A percentile compares a stretch with the other conserved stretches of the same genome.
phyloP scores from a whole-genome alignment of 768 basidiomycete genomes.

The Termitomyces sp. region DNA sequence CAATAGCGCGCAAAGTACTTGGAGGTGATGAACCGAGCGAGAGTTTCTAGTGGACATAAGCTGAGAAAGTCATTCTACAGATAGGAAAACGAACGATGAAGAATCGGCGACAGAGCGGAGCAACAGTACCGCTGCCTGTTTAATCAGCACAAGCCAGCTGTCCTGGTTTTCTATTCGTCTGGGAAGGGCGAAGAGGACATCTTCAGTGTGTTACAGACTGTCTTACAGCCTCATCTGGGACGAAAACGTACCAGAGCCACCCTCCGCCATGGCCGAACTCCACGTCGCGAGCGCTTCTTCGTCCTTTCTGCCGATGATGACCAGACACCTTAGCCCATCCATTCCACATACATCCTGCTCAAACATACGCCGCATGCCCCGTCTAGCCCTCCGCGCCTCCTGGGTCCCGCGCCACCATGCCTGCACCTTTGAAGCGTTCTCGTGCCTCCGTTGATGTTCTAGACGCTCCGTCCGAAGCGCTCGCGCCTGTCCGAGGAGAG shows the following conservation, averaged over 20 bases:
- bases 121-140: conserved; percentile 41
- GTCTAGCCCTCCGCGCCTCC: conserved; percentile 35
- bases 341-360: conserved; percentile 46
- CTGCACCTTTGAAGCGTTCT: conserved; percentile 58
- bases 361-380: conserved; percentile 43
- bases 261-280: conserved; percentile 30
- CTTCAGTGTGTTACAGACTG: conserved; percentile 20
- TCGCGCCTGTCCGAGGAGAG: conserved; percentile 60
- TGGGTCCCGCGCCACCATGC: conserved; percentile 59
- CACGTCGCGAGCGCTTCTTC: conserved; percentile 40
- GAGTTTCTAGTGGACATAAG: conserved; percentile 33
- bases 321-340: conserved; percentile 57
- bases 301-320: conserved; percentile 49
- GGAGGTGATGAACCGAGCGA: conserved; percentile 40
- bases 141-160: conserved; percentile 62
- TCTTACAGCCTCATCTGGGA: not conserved
- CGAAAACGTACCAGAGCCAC: conserved; percentile 23
- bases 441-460: conserved; percentile 47
- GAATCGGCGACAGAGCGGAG: conserved; percentile 43
- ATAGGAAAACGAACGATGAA: conserved; percentile 26
- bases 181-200: conserved; percentile 32
- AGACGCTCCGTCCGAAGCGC: conserved; percentile 53
- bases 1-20: conserved; percentile 44
- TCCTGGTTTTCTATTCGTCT: conserved; percentile 25
- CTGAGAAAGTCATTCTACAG: not conserved